Evolutionary conservation across 192 early-diverging fungal species (phyloP), one percentile per base, ranked within the genome.

Genomic region (Coemansia sp.): DNA sequence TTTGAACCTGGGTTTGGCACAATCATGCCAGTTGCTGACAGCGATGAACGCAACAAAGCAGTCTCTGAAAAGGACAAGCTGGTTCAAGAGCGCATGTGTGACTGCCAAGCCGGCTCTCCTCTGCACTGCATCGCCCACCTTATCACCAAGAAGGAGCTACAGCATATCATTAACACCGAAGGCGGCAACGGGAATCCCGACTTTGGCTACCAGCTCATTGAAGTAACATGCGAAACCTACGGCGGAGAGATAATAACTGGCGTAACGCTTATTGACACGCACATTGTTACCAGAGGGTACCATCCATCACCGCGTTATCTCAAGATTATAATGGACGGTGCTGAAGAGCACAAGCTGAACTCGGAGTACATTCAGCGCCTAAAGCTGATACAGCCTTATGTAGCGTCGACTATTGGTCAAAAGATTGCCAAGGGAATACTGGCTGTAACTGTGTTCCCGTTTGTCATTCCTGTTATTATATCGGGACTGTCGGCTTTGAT

Each of bases 1-100:
- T 61, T 62, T 54, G 75, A 78, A 63, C 75, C 75, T n/a, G 69
- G 69, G 5, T 78, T 78, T 53, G 75, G 69, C 21, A 48, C 62
- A 11, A 71, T 78, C 55, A n/a, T 51, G 37, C 62, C 54, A 2
- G 58, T 71, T 5, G 34, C 50, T 12, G 22, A 41, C 33, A 49
- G 57, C 27, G 30, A 59, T 9, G 44, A 19, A 22, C n/a, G 34
- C 19, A 4, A 4, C 11, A 17, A 58, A 9, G 17, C 17, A 11
- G 17, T 17, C 12, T 25, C 17, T 10, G 54, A 57, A 34, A 22
- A 43, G 14, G 17, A 9, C n/a, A 33, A 15, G 23, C 53, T 60
- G 18, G 40, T 67, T 38, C 15, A 3, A 14, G 15, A 21, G 7
- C 30, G 51, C 24, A 43, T n/a, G 21, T 10, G 45, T 3, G 72